Conservation (phyloP, 208 protist species). For the Trypanosoma rangeli region DNA sequence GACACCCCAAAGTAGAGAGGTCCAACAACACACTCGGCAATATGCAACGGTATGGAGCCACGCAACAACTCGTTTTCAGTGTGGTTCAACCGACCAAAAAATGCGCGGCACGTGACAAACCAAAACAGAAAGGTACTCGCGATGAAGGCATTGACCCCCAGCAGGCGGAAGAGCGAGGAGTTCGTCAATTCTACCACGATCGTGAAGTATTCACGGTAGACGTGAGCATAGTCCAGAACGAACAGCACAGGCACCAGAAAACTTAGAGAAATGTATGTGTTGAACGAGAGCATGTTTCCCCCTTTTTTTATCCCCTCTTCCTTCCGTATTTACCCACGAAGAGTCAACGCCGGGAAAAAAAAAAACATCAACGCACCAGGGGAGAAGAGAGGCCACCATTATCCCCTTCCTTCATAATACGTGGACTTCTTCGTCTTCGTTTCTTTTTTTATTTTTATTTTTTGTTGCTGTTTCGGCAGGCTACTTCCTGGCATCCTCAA, state of each 20-base stretch:
- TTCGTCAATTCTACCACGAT: constrained; percentile 63
- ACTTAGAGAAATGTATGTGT: constrained; percentile 51
- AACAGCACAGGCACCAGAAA: constrained; percentile 40
- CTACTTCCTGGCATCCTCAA: neutral
- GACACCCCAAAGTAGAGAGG: constrained; percentile 39
- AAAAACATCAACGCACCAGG: constrained; percentile 36
- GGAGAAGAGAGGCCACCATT: too few species aligned
- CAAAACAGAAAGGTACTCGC: constrained; percentile 37
- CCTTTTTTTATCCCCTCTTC: neutral
- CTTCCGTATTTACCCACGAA: neutral
- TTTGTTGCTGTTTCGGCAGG: neutral
- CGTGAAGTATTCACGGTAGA: constrained; percentile 65
- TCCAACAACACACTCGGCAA: constrained; percentile 54
- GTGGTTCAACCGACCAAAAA: constrained; percentile 67
- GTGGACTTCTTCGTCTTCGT: neutral
- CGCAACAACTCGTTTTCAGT: constrained; percentile 42
- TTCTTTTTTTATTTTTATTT: neutral
- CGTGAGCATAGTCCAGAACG: constrained; percentile 56
- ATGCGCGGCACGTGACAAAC: constrained; percentile 37
- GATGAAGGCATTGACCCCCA: constrained; percentile 47
- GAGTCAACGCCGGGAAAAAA: neutral
- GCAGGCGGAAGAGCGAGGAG: constrained; percentile 57
- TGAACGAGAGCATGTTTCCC: constrained; percentile 3
- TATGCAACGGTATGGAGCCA: constrained; percentile 39
- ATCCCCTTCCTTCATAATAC: too few species aligned